A percentile compares a stretch with the other conserved stretches of the same genome.
Evolutionary conservation across 495 filamentous ascomycete species (phyloP).

Genomic region (Aspergillus cavernicola): DNA sequence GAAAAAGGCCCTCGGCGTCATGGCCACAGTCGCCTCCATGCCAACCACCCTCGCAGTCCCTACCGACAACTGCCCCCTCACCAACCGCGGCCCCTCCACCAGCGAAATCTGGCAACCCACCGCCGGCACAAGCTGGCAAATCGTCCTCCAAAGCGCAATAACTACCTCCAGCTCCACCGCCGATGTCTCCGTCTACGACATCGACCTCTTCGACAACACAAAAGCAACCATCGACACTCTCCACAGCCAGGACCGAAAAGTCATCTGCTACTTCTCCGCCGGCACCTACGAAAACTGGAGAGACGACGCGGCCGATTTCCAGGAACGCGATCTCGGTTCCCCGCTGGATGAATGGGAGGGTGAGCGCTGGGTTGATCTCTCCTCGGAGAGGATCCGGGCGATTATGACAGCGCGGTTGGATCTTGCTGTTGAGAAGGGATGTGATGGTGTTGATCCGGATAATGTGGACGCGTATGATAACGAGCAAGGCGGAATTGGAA

Average conservation of each 20-base stretch:
- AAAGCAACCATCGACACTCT: conserved; percentile 42
- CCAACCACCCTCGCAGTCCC: too few relatives aligned
- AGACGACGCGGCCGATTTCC: conserved; percentile 52
- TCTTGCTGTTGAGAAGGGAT: conserved; percentile 55
- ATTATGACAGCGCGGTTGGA: conserved; percentile 60
- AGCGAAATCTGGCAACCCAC: conserved; percentile 45
- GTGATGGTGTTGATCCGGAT: conserved; percentile 69
- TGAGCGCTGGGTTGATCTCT: conserved; percentile 64
- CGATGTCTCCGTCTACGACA: conserved; percentile 54
- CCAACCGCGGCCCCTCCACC: conserved; percentile 1
- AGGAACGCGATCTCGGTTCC: conserved; percentile 46
- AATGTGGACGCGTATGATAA: conserved; percentile 66
- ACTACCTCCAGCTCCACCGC: conserved; percentile 25
- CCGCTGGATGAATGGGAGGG: conserved; percentile 58
- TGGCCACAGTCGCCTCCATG: too few relatives aligned
- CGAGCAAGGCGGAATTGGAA: conserved; percentile 48
- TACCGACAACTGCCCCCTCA: too few relatives aligned
- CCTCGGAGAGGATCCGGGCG: conserved; percentile 50
- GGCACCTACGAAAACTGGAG: conserved; percentile 63
- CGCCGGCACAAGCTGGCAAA: conserved; percentile 53
- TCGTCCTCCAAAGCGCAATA: conserved; percentile 42
- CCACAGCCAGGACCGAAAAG: conserved; percentile 46
- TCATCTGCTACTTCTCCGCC: conserved; percentile 74
- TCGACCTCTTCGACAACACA: conserved; percentile 57
- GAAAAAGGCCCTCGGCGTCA: too few relatives aligned